Conservation (phyloP, 352 stramenopile species). For the Phytophthora tubulina region DNA sequence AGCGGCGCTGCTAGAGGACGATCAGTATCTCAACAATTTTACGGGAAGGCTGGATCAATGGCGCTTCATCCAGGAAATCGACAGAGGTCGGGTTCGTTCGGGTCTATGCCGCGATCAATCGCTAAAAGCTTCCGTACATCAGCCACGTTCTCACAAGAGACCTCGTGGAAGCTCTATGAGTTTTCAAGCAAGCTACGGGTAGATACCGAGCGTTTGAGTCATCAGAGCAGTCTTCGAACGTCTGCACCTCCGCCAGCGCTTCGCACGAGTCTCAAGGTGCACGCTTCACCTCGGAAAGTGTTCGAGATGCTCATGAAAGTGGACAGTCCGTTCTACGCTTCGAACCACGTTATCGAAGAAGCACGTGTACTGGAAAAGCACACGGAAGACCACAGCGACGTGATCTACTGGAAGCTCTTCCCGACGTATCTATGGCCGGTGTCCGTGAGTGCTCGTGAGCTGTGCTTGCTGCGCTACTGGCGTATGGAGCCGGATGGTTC, state of each 20-base stretch:
- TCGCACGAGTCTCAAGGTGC: conserved; percentile 78
- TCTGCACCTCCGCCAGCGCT: conserved; percentile 61
- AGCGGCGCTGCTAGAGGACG: conserved; percentile 10
- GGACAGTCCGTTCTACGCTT: conserved; percentile 75
- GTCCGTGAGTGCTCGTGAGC: conserved; percentile 68
- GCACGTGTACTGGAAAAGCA: conserved; percentile 73
- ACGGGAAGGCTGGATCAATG: conserved; percentile 23
- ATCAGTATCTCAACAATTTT: conserved; percentile 32
- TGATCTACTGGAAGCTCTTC: conserved; percentile 82
- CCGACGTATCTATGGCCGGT: conserved; percentile 81
- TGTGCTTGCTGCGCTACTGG: conserved; percentile 86
- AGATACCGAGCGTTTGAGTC: conserved; percentile 63
- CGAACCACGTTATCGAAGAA: conserved; percentile 82
- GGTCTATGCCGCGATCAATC: conserved; percentile 78
- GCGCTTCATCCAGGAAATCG: conserved; percentile 31
- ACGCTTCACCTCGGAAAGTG: conserved; percentile 68
- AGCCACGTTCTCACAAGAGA: conserved; percentile 81
- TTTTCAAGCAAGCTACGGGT: conserved; percentile 81
- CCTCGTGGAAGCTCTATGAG: conserved; percentile 79
- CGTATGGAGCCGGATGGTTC: conserved; percentile 82
- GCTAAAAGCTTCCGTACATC: conserved; percentile 83
- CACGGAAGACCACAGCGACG: conserved; percentile 74
- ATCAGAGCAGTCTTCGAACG: conserved; percentile 50
- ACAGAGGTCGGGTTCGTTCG: conserved; percentile 69
- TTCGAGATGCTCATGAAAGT: conserved; percentile 84